phyloP scores from a whole-genome alignment of 306 rosid genomes.

The Sphenostylis stenocarpa region DNA sequence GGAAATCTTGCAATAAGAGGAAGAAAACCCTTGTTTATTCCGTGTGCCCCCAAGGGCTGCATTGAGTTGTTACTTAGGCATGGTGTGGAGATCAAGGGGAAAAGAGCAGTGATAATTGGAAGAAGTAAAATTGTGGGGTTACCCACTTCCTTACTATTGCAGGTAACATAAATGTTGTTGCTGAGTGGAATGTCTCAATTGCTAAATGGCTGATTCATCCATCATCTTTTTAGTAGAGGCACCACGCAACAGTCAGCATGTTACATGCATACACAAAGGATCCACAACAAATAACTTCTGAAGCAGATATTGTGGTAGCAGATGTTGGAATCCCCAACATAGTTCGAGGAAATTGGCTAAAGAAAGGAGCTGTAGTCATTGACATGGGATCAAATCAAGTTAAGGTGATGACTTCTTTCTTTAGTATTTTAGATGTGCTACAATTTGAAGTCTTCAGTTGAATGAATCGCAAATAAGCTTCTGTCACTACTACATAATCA shows the following conservation, averaged over 20 bases:
- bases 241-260: constrained; percentile 52
- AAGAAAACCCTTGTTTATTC: constrained; percentile 46
- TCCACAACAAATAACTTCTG: constrained; percentile 49
- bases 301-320: constrained; percentile 52
- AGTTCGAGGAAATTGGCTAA: constrained; percentile 52
- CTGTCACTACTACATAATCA: too few relatives aligned
- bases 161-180: constrained; percentile 41
- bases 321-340: constrained; percentile 58
- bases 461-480: too few relatives aligned
- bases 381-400: constrained; percentile 58
- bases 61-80: constrained; percentile 41
- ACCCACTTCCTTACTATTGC: constrained; percentile 49
- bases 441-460: not conserved
- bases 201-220: constrained; percentile 24
- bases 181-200: constrained; percentile 27
- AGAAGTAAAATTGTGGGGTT: constrained; percentile 44
- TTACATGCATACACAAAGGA: constrained; percentile 48
- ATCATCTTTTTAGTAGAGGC: constrained; percentile 44
- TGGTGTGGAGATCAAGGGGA: constrained; percentile 42
- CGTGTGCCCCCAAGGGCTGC: constrained; percentile 48
- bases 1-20: constrained; percentile 43
- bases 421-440: not conserved
- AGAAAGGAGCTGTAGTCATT: constrained; percentile 56
- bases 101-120: constrained; percentile 46
- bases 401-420: constrained; percentile 34